Evolutionary conservation across 148 eudicot species (phyloP).

Genomic region (Pouteria glomerata): DNA sequence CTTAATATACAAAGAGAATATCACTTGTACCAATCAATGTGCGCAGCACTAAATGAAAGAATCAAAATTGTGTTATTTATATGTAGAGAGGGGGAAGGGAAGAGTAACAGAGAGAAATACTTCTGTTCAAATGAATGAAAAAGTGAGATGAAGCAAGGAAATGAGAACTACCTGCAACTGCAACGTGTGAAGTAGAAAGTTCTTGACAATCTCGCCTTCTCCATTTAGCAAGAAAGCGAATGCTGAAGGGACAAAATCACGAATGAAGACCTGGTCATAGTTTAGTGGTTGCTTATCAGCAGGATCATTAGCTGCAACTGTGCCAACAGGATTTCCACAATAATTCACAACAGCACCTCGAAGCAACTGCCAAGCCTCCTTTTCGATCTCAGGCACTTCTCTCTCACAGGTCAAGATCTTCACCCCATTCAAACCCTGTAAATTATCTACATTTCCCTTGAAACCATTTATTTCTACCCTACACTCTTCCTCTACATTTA

Average conservation of each 20-base stretch:
- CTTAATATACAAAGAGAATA: no score
- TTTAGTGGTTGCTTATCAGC: conserved; percentile 50
- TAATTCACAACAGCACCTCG: conserved; percentile 61
- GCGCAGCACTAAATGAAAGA: no score
- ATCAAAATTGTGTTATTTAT: no score
- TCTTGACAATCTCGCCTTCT: conserved; percentile 76
- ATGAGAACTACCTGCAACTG: conserved; percentile 66
- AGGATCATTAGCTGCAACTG: conserved; percentile 76
- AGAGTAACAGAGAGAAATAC: neutral
- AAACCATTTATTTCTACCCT: conserved; percentile 16
- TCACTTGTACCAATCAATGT: no score
- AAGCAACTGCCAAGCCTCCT: conserved; percentile 77
- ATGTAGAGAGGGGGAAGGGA: no score
- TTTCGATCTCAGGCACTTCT: conserved; percentile 48
- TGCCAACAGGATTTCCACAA: conserved; percentile 79
- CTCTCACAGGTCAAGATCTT: conserved; percentile 20
- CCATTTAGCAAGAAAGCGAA: conserved; percentile 89
- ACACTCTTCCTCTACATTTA: conserved; percentile 20
- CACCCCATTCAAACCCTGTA: conserved; percentile 23
- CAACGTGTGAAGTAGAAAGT: conserved; percentile 80
- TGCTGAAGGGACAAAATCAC: conserved; percentile 87
- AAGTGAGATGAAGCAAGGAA: neutral
- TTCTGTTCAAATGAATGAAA: neutral
- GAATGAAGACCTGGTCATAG: no score
- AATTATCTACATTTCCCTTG: conserved; percentile 24